Conservation (phyloP, 768 basidiomycete species). For the Lactifluus subvellereus region DNA sequence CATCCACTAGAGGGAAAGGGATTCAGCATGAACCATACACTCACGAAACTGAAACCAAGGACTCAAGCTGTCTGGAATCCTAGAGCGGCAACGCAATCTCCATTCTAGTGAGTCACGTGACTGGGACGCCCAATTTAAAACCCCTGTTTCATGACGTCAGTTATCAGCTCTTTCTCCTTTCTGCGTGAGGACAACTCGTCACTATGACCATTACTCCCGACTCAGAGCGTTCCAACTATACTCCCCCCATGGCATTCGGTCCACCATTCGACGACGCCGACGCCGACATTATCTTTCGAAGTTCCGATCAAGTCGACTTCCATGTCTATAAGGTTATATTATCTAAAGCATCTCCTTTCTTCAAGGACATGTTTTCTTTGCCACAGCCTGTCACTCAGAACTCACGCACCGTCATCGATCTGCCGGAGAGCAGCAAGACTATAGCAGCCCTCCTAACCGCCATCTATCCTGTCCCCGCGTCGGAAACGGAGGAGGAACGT, state of each 20-base stretch:
- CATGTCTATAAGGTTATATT: background rate
- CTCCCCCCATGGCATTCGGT: background rate
- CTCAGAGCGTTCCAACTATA: background rate
- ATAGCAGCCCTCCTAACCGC: background rate
- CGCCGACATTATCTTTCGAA: slow-evolving; percentile 1
- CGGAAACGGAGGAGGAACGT: background rate
- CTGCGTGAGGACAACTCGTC: background rate
- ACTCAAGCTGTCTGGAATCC: too few relatives aligned
- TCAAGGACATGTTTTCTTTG: background rate
- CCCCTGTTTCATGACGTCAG: too few relatives aligned
- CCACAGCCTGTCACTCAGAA: background rate
- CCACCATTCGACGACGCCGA: background rate
- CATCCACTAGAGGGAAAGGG: too few relatives aligned
- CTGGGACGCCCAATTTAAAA: background rate
- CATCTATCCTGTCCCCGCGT: background rate
- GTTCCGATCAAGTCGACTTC: slow-evolving; percentile 4
- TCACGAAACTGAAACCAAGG: too few relatives aligned
- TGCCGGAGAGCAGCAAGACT: background rate
- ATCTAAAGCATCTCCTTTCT: slow-evolving; percentile 6
- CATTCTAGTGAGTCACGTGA: background rate
- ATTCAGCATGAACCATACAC: too few relatives aligned
- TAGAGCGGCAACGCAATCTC: too few relatives aligned
- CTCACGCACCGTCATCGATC: background rate
- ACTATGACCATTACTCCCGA: background rate
- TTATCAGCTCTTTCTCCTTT: background rate